These are phyloP conservation scores for Paspalum vaginatum DNA, from an alignment of 176 grass and related monocot species.

Conservation along the genomic window DNA sequence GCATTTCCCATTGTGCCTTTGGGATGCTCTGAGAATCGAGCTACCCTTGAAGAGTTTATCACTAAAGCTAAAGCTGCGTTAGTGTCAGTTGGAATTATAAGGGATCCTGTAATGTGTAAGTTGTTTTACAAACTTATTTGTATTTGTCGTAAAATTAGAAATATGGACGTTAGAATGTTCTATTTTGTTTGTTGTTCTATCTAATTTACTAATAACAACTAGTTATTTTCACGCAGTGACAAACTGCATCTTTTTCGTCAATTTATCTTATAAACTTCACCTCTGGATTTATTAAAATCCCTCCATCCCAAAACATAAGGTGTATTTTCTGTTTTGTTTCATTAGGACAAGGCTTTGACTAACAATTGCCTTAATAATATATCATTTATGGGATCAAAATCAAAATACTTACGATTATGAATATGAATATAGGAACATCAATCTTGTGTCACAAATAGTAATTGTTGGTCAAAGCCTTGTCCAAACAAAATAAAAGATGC, in stretches of 20 bases:
- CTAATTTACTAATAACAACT: too few species aligned
- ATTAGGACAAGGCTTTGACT: too few species aligned
- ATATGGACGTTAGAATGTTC: neutral
- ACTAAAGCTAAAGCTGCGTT: conserved; percentile 81
- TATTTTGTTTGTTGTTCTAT: conserved; percentile 22
- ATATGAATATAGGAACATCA: too few species aligned
- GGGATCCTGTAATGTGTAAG: conserved; percentile 78
- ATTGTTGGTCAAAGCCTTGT: too few species aligned
- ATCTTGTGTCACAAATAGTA: too few species aligned
- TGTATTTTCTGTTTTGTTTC: too few species aligned
- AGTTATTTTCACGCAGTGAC: neutral
- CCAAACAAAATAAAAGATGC: too few species aligned
- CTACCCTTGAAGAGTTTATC: conserved; percentile 61
- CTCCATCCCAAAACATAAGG: too few species aligned
- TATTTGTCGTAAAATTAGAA: conserved; percentile 26
- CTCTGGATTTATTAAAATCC: neutral
- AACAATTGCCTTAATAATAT: too few species aligned
- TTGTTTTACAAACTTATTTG: conserved; percentile 28
- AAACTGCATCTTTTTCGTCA: neutral
- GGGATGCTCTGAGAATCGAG: conserved; percentile 78
- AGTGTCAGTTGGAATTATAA: conserved; percentile 88
- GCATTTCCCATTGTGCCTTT: conserved; percentile 69
- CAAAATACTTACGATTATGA: too few species aligned
- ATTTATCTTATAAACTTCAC: conserved; percentile 6
- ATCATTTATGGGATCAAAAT: too few species aligned